Base-by-base conservation (phyloP, 306 rosid species). In the Sindora glabra region DNA sequence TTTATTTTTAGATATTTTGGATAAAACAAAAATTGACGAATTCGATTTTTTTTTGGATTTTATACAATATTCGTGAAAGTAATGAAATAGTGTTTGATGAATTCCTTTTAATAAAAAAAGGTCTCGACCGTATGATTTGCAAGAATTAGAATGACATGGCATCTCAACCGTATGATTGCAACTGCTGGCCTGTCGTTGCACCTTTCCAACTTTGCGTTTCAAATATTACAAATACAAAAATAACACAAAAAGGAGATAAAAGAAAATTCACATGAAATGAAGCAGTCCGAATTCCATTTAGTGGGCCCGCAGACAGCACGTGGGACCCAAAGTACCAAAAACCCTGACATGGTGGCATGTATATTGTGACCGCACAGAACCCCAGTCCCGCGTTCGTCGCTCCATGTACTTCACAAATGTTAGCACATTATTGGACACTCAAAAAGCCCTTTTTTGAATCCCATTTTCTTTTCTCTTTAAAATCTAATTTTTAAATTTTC, bases 301-400 rank as follows among this genome's bases (percentile, higher is more conserved):
- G 11, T 17, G 33, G 62, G 5, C 62, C 62, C 48, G 38, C 22
- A 3, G 11, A n/a, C 22, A 23, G 49, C 41, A 70, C 29, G 52
- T 70, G 19, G 70, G 76, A 19, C 65, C 65, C 9, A 54, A 21
- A 71, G 38, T 34, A 33, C 19, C 7, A 44, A 8, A 15, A n/a
- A 36, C 2, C 30, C 30, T 18, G 59, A 22, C 69, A 24, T 66
- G 72, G 74, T 50, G 34, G 52, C 48, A 30, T 49, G 62, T 56
- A 29, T 49, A 52, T 48, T 52, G 75, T 19, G 26, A 51, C 45
- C 17, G 14, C 53, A 6, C 21, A 21, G 16, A 9, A 8, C 17
- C 19, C 36, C 46, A 46, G 22, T 9, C 38, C 79, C 74, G 59
- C 74, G 38, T 58, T 68, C 51, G 14, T 34, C 77, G 75, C 59